Conservation (phyloP, 352 stramenopile genomes). For the Globisporangium canariense region DNA sequence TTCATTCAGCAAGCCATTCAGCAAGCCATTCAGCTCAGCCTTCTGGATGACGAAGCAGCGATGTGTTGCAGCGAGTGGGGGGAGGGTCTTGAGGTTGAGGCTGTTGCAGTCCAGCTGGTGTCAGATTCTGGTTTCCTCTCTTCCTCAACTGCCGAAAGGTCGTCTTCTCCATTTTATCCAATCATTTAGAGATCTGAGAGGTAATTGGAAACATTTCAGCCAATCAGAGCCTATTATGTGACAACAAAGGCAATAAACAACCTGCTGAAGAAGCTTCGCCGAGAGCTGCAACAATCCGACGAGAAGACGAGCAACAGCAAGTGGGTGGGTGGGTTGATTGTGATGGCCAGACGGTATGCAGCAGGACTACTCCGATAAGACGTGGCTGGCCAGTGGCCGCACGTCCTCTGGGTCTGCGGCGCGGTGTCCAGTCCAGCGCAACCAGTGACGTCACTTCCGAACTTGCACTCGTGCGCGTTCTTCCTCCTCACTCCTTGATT, state of each 20-base stretch:
- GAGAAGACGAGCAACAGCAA: not conserved
- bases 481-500: not conserved
- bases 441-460: constrained; percentile 7
- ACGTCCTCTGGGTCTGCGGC: not conserved
- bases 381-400: not conserved
- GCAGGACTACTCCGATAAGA: not conserved
- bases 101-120: too few species aligned
- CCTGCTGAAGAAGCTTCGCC: not conserved
- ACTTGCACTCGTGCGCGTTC: constrained; percentile 4
- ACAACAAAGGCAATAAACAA: constrained; percentile 1
- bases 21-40: too few species aligned
- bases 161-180: constrained; percentile 5
- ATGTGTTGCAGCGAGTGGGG: not conserved
- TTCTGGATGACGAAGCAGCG: too few species aligned
- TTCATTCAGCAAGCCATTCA: too few species aligned
- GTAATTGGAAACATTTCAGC: not conserved
- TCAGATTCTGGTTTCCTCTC: not conserved
- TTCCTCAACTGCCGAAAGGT: constrained; percentile 5
- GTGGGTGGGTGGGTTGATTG: not conserved
- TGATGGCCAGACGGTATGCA: not conserved
- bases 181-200: not conserved
- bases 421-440: not conserved
- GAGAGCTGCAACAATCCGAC: not conserved
- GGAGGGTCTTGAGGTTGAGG: too few species aligned
- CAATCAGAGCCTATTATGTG: not conserved